A percentile compares a stretch with the other conserved stretches of the same genome.
Evolutionary conservation across 1,139 yeast species (phyloP).

Genomic region (Williopsis jadinii): DNA sequence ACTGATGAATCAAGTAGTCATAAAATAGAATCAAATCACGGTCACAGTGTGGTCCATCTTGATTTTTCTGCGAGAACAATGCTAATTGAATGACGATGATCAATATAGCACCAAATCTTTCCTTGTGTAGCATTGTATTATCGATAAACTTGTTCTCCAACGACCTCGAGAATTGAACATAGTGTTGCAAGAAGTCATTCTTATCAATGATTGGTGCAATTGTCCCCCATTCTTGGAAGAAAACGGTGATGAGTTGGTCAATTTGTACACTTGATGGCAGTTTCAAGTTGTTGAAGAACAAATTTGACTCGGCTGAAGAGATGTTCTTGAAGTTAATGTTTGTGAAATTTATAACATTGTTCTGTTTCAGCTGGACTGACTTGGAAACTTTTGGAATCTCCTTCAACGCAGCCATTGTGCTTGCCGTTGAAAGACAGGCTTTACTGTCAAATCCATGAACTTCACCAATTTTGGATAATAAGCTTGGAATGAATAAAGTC

Average conservation of each 20-base stretch:
- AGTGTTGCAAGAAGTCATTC: conserved; percentile 53
- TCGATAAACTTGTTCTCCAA: conserved; percentile 35
- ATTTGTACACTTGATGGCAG: conserved; percentile 51
- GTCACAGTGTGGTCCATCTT: conserved; percentile 7
- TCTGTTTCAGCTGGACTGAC: conserved; percentile 16
- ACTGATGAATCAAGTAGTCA: conserved; percentile 46
- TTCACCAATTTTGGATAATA: conserved; percentile 60
- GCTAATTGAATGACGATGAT: conserved; percentile 54
- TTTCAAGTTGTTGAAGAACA: conserved; percentile 39
- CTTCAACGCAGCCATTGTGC: conserved; percentile 61
- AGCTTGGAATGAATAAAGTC: conserved; percentile 63
- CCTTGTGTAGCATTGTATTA: conserved; percentile 36
- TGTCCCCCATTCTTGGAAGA: conserved; percentile 76
- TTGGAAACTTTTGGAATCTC: conserved; percentile 30
- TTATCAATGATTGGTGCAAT: conserved; percentile 65
- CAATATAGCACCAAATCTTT: conserved; percentile 55
- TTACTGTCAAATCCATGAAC: conserved; percentile 64
- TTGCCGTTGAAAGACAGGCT: conserved; percentile 61
- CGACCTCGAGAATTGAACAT: conserved; percentile 39
- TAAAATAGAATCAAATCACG: conserved; percentile 34
- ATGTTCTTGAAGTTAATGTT: conserved; percentile 29
- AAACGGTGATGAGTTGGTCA: conserved; percentile 49
- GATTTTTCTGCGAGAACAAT: conserved; percentile 30
- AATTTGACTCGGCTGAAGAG: conserved; percentile 33
- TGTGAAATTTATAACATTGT: conserved; percentile 23